Percentiles rank a stretch among this genome's conserved stretches.
Evolutionary conservation across 2,329 filamentous ascomycete genomes (phyloP).

Genomic region (Ceratocystis lukuohia): DNA sequence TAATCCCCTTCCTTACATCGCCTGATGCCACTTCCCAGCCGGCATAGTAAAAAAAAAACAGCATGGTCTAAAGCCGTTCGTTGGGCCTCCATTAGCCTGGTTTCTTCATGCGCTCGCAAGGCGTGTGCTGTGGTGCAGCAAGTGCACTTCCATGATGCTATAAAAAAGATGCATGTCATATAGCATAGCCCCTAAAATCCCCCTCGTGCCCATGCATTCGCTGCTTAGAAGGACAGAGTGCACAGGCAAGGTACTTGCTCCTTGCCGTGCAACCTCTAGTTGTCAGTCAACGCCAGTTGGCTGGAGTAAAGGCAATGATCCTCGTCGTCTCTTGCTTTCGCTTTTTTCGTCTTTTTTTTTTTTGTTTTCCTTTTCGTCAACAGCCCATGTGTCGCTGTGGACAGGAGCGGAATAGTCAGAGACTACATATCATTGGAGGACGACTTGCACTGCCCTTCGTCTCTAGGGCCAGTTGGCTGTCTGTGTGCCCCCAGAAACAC

Average conservation of each 20-base stretch:
- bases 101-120: neutral
- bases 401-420: neutral
- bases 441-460: neutral
- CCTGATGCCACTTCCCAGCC: neutral
- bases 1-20: neutral
- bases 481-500: neutral
- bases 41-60: neutral
- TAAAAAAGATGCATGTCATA: conserved; percentile 4
- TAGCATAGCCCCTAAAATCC: conserved; percentile 3
- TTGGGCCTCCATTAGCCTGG: neutral
- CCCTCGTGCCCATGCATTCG: neutral
- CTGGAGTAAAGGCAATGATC: neutral
- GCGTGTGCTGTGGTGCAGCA: neutral
- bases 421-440: neutral
- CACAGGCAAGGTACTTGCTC: neutral
- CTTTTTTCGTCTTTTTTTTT: neutral
- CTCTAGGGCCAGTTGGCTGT: neutral
- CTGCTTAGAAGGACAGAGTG: neutral
- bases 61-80: neutral
- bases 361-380: neutral
- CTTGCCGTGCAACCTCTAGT: neutral
- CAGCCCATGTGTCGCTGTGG: neutral
- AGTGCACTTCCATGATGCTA: neutral
- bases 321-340: neutral
- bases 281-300: neutral